Evolutionary conservation across 345 rosid species (phyloP), one percentile per base, ranked within the genome.

Genomic region (Melastoma malabathricum): DNA sequence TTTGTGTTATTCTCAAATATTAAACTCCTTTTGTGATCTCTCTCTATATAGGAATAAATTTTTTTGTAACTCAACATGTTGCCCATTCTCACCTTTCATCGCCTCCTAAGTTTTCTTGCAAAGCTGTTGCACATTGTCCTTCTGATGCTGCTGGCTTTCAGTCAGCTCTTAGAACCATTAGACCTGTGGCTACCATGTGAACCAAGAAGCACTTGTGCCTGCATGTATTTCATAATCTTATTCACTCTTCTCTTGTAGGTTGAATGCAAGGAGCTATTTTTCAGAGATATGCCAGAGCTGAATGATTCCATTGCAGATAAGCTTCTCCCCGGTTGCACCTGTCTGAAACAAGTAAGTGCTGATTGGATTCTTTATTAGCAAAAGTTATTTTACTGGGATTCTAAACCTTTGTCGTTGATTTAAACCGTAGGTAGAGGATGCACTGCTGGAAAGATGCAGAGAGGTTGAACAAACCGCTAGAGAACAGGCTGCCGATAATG

Each of bases 401-500:
- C 38, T n/a, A 44, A 62, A 41, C 46, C 46, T 29, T 29, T 29
- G 38, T 29, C 9, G 38, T 29, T 29, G 38, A 29, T 5, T 29
- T 2, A 58, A 57, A 54, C 48, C 73, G 64, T 68, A 90, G 98
- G 96, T 90, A 44, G 74, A 73, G 69, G 94, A 86, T 57, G 54
- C 74, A 15, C 55, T 90, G 56, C 52, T 73, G 66, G 72, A 80
- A 71, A 86, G 69, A 66, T 90, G 83, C 71, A 75, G 51, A 58
- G 95, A 86, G 60, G 66, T 82, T 65, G 96, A 82, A 69, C 73
- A 78, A 65, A 70, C 72, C 31, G 94, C 95, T 3, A 84, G 58
- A 74, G 96, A 90, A 43, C 94, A 84, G 66, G 98, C 98, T 47
- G 78, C 96, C 2, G 98, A 90, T 67, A 86, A 86, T 61, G 93